Evolutionary conservation across 1,139 yeast genomes (phyloP).

Genomic region (Hanseniaspora sp.): DNA sequence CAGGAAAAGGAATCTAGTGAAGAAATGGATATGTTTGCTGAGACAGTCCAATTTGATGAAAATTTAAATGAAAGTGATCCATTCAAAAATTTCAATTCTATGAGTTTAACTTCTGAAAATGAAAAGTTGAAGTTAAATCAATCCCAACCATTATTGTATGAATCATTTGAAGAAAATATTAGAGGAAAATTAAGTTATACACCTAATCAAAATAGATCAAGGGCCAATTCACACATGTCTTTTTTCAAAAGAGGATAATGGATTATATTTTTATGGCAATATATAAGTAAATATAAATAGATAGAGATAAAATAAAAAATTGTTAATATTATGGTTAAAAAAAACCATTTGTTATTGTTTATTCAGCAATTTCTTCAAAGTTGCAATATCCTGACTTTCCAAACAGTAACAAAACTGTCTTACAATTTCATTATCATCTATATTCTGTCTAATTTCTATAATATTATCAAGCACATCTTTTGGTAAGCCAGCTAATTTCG

Average conservation of each 20-base stretch:
- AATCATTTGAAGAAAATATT: conserved; percentile 40
- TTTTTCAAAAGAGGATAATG: conserved; percentile 30
- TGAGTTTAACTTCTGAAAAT: conserved; percentile 72
- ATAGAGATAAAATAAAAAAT: background rate
- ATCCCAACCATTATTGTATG: conserved; percentile 27
- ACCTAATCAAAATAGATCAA: conserved; percentile 33
- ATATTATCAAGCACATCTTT: conserved; percentile 40
- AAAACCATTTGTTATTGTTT: background rate
- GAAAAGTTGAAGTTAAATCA: conserved; percentile 32
- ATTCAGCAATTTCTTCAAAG: background rate
- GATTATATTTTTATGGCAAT: no score
- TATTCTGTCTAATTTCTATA: conserved; percentile 32
- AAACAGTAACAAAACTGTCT: conserved; percentile 21
- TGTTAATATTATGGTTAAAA: background rate
- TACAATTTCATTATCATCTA: conserved; percentile 19
- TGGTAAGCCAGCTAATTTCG: conserved; percentile 57
- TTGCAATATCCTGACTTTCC: background rate
- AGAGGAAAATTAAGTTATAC: conserved; percentile 61
- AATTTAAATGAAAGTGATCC: conserved; percentile 48
- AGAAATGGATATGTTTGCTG: conserved; percentile 30
- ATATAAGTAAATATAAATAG: background rate
- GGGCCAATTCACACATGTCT: conserved; percentile 30
- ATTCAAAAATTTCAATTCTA: conserved; percentile 76
- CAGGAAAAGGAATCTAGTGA: background rate
- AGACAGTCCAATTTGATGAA: conserved; percentile 29